Evolutionary conservation across 306 rosid species (phyloP).

Genomic region (Abrus pulchellus): DNA sequence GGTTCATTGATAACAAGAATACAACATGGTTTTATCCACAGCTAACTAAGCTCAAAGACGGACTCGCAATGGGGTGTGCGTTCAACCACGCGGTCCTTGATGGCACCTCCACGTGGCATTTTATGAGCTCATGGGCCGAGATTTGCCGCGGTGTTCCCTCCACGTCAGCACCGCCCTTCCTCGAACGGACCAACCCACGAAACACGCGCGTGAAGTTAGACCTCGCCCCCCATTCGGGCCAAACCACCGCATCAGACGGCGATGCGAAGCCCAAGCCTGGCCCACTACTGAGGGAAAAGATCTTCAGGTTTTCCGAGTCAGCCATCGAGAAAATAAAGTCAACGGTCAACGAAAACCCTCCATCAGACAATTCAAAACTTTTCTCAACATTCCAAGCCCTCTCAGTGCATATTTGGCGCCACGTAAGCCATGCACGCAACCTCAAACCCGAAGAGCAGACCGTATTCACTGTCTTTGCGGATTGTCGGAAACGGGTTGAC

Average conservation of each 20-base stretch:
- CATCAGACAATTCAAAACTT: slow-evolving; percentile 75
- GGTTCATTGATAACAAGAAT: no score
- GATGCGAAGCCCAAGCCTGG: slow-evolving; percentile 49
- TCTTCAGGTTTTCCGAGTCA: slow-evolving; percentile 86
- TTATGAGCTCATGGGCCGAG: slow-evolving; percentile 95
- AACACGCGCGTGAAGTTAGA: slow-evolving; percentile 89
- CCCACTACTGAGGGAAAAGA: slow-evolving; percentile 59
- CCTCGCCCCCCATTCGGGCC: slow-evolving; percentile 66
- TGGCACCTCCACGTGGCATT: slow-evolving; percentile 95
- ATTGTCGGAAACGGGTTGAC: slow-evolving; percentile 82
- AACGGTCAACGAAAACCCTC: slow-evolving; percentile 54
- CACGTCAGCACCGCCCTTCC: slow-evolving; percentile 69
- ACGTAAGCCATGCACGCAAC: slow-evolving; percentile 75
- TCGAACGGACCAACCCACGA: slow-evolving; percentile 82
- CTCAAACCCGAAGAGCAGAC: slow-evolving; percentile 92
- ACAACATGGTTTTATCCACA: slow-evolving; percentile 38
- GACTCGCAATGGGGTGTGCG: slow-evolving; percentile 88
- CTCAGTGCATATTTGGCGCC: slow-evolving; percentile 91
- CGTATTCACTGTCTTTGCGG: slow-evolving; percentile 90
- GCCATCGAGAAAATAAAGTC: slow-evolving; percentile 85
- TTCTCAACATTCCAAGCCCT: slow-evolving; percentile 94
- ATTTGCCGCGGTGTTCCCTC: slow-evolving; percentile 65
- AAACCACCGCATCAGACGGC: slow-evolving; percentile 50
- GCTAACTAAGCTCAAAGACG: slow-evolving; percentile 91
- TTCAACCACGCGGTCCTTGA: slow-evolving; percentile 93